Evolutionary conservation across 441 rosid genomes (phyloP), one percentile per base, ranked within the genome.

Genomic region (Sinapis alba): DNA sequence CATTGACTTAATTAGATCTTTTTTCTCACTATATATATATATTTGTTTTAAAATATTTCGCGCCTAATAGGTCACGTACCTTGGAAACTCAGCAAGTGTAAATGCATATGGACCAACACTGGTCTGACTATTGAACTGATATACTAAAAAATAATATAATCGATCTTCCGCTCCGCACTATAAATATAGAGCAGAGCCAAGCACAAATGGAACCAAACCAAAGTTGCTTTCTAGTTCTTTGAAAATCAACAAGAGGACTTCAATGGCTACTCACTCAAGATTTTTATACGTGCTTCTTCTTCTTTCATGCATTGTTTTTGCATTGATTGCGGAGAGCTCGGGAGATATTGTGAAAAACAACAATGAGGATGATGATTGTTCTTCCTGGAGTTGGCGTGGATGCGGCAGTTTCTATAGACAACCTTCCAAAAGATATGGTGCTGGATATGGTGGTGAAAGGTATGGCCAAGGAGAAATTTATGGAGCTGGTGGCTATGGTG

Each of bases 341-440:
- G 80, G 73, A 65, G 80, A 57, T 12, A 65, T 24, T 58, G 56
- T 30, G 56, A 62, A 72, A 19, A 60, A 59, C 10, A 59, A 45
- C 11, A 67, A 74, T 69, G 68, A 53, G 7, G 68, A 67, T 27
- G 80, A 79, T 20, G 82, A 81, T 53, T 82, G 88, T 36, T 74
- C 64, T 0, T 77, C 76, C 27, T 18, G 58, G 65, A 72, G 80
- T 73, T 84, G 88, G 89, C 65, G 87, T 43, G 81, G 91, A n/a
- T 80, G 88, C 65, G 85, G 84, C 57, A 86, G 83, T 50, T 87
- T 87, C 59, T 83, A 75, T 19, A 77, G 76, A 15, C 56, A 72
- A 21, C 63, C 43, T 2, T 79, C 26, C 38, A 20, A 61, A 71
- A 50, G 69, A 24, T 65, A 63, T 24, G 77, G 54, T 3, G 67